phyloP scores from a whole-genome alignment of 2,329 filamentous ascomycete species.

The Leptographium procerum region DNA sequence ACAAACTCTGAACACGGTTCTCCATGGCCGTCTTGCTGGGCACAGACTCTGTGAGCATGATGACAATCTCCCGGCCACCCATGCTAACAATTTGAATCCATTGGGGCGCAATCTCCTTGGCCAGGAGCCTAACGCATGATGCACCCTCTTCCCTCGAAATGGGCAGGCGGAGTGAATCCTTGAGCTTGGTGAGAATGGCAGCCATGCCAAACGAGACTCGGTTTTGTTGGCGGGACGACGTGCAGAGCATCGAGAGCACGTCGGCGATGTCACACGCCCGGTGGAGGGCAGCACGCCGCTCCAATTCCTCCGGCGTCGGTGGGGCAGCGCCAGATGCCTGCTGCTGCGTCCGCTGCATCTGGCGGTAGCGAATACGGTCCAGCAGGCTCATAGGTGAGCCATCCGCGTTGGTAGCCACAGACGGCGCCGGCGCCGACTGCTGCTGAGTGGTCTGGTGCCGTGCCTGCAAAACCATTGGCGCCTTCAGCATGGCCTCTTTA shows the following conservation, averaged over 20 bases:
- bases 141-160: slow-evolving; percentile 41
- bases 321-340: slow-evolving; percentile 31
- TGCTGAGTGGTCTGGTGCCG: background rate
- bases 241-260: slow-evolving; percentile 54
- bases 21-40: slow-evolving; percentile 23
- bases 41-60: slow-evolving; percentile 33
- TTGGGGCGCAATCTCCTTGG: slow-evolving; percentile 42
- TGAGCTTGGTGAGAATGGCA: slow-evolving; percentile 51
- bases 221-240: slow-evolving; percentile 35
- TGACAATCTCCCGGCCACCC: slow-evolving; percentile 43
- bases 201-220: slow-evolving; percentile 56
- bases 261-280: slow-evolving; percentile 57
- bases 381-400: slow-evolving; percentile 50
- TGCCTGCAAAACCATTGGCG: slow-evolving; percentile 7
- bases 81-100: slow-evolving; percentile 43
- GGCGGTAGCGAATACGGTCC: slow-evolving; percentile 65
- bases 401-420: background rate
- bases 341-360: slow-evolving; percentile 34
- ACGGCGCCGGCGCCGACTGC: background rate
- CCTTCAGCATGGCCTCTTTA: slow-evolving; percentile 24
- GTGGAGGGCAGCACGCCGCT: slow-evolving; percentile 53
- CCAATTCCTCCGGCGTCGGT: slow-evolving; percentile 35
- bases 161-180: slow-evolving; percentile 51
- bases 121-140: slow-evolving; percentile 38
- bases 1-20: slow-evolving; percentile 16